These are phyloP conservation scores for Verticillium tricorpus DNA, from an alignment of 2,329 filamentous ascomycete genomes.

Conservation along the genomic window DNA sequence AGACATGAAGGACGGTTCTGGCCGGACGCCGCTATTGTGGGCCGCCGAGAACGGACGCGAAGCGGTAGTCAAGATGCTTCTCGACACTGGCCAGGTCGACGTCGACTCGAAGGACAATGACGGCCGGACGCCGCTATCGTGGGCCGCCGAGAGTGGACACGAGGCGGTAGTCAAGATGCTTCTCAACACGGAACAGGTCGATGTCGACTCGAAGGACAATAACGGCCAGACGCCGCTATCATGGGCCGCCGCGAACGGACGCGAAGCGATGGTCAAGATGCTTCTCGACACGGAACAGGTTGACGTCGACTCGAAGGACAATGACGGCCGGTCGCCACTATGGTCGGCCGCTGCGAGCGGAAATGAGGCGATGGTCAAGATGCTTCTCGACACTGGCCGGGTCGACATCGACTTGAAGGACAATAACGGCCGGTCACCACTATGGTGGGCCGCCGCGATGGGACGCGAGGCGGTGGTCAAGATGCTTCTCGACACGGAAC, in stretches of 20 bases:
- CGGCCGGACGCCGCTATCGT: neutral
- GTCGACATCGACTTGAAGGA: conserved; percentile 11
- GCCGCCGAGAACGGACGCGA: conserved; percentile 1
- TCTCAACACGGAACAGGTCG: neutral
- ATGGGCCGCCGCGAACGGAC: conserved; percentile 10
- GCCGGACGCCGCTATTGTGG: conserved; percentile 12
- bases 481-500: no score
- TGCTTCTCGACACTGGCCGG: conserved; percentile 11
- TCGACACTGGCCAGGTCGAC: neutral
- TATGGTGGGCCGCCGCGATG: no score
- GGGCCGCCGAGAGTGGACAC: neutral
- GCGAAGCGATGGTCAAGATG: no score
- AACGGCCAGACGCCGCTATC: conserved; percentile 8
- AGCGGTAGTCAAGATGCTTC: neutral
- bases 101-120: neutral
- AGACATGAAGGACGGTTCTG: conserved; percentile 9
- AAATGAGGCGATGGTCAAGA: conserved; percentile 7
- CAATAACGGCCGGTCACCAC: conserved; percentile 8
- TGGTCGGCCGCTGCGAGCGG: no score
- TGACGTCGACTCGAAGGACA: no score
- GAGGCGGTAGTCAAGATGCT: neutral
- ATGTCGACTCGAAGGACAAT: conserved; percentile 3
- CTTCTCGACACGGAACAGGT: no score
- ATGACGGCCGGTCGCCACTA: no score
- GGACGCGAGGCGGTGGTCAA: no score